Base-by-base conservation (phyloP, 2,329 filamentous ascomycete species). In the Fusarium humuli region DNA sequence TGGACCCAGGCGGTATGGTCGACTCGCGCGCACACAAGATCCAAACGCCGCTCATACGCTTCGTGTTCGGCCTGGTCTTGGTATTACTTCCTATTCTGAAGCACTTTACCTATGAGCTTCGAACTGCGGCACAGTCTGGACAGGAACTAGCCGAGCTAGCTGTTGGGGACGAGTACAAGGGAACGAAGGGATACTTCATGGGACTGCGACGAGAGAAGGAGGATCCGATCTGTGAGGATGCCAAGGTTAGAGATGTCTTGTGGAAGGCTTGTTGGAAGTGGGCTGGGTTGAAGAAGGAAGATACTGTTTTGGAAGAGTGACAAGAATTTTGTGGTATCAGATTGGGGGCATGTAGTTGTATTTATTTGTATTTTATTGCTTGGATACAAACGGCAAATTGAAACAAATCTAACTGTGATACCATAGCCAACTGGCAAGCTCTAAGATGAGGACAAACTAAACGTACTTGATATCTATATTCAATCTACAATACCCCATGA, bases 1-100 rank as follows among this genome's bases (percentile, higher is more conserved):
- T 76, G 58, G 74, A 76, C 5, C 74, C 74, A 3, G 61, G 73
- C 13, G 66, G 70, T 2, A 57, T 75, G 13, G 50, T 72, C 7
- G 74, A 75, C 30, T 76, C 74, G 1, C 62, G 74, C 4, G 71
- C 65, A 0, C 64, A 74, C 32, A 29, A 20, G 5, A 40, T 63
- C 1, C 72, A 73, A 18, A 75, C 54, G 14, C 48, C 49, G 2
- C 6, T 14, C 1, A 23, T 72, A 3, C 40, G 63, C 10, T 9
- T 45, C 2, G n/a, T 53, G 0, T 65, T 74, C 9, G 16, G 42
- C 1, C 10, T 60, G 0, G 18, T 60, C 1, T 40, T 41, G 2
- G 3, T 42, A 1, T 27, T 58, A 2, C 45, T 75, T 4, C 72
- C 72, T 1, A 5, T 72, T 2, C 5, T 72, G 0, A 56, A 49